phyloP scores from a whole-genome alignment of 169 alveolate genomes.

The Plasmodium inui region DNA sequence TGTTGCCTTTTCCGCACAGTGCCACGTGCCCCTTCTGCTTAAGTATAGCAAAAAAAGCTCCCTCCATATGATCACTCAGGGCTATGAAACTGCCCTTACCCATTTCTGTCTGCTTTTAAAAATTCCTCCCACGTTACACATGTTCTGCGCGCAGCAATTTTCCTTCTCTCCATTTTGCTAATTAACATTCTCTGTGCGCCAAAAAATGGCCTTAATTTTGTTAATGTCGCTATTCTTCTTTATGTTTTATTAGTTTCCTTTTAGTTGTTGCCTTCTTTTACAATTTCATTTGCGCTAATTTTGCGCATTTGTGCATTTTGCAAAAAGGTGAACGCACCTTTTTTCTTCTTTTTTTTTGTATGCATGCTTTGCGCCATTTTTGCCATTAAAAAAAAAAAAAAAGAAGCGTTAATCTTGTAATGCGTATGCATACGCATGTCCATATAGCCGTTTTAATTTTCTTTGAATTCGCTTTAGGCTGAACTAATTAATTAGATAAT shows the following conservation, averaged over 20 bases:
- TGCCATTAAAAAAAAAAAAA: background rate
- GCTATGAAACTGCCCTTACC: background rate
- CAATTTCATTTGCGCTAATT: background rate
- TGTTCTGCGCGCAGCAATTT: background rate
- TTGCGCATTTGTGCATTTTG: background rate
- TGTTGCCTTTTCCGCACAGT: background rate
- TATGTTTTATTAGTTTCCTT: background rate
- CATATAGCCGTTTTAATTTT: slow-evolving; percentile 41
- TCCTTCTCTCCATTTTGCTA: background rate
- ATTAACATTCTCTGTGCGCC: background rate
- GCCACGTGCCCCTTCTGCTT: background rate
- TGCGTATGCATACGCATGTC: background rate
- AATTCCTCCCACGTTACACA: background rate
- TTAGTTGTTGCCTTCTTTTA: background rate
- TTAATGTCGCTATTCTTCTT: background rate
- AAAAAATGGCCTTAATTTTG: background rate
- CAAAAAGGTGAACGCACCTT: slow-evolving; percentile 21
- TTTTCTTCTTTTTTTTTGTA: slow-evolving; percentile 2
- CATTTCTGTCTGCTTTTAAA: slow-evolving; percentile 36
- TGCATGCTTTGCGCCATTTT: background rate
- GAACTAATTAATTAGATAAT: slow-evolving; percentile 23
- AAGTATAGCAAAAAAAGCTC: slow-evolving; percentile 15
- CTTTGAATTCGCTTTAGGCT: slow-evolving; percentile 20
- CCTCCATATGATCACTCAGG: background rate
- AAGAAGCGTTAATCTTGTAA: background rate